Base-by-base conservation (phyloP, 208 protist genomes). In the Trypanosoma avium region DNA sequence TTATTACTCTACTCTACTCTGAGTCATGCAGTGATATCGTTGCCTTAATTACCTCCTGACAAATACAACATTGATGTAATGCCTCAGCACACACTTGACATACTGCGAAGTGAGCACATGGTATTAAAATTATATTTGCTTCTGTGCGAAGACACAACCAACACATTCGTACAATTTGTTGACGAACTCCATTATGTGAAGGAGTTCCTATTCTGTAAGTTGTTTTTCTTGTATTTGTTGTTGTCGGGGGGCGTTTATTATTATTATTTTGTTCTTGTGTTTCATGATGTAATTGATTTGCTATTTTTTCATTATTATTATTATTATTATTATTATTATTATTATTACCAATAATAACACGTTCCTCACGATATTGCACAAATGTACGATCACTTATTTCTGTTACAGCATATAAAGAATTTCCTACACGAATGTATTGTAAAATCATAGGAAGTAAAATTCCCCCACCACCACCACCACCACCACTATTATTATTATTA, bases 121-220 rank as follows among this genome's bases (percentile, higher is more conserved):
- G 84, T 27, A 83, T 32, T 35, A 90, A 78, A 49, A 91, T 70
- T 3, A 88, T 73, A 38, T 52, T 46, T 6, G 88, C 88, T 59
- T 90, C 81, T 22, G 68, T 65, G 52, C 72, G 84, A 19, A 90
- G 45, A 56, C 87, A 93, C 15, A 78, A 56, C 84, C 81, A 87
- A 67, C 87, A 93, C 76, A 93, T 85, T 61, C 81, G 73, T 22
- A 87, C 77, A 19, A 75, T 56, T 61, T 89, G 75, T 10, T 74
- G 81, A 19, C 71, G 72, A 59, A 78, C 74, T 33, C 70, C 75
- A 9, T 72, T 74, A n/a, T 66, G 67, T 27, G 69, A 19, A 1
- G 70, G 68, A 17, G 65, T 54, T 22, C 12, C 53, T 40, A 87
- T 58, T 19, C 76, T 81, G 61, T 88, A 81, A 15, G 77, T 80